Conservation (phyloP, 129 eudicot species). For the Apium graveolens region DNA sequence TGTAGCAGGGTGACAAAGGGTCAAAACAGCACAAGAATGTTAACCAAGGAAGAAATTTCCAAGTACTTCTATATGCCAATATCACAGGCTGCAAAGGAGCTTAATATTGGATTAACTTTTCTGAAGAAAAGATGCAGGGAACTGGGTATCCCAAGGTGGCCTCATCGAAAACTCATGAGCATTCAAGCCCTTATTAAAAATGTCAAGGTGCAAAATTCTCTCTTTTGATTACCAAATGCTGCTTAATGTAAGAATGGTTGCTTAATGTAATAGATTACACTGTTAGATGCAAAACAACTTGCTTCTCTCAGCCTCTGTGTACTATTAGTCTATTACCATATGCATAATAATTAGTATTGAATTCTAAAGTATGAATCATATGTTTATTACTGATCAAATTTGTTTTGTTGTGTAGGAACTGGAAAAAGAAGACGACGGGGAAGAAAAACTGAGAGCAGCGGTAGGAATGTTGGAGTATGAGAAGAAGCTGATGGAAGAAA, state of each 20-base stretch:
- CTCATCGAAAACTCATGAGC: constrained; percentile 81
- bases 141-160: constrained; percentile 83
- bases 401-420: constrained; percentile 37
- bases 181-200: constrained; percentile 74
- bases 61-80: constrained; percentile 86
- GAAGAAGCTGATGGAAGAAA: constrained; percentile 56
- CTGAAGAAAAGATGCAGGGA: constrained; percentile 83
- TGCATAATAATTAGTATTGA: too few relatives aligned
- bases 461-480: constrained; percentile 50
- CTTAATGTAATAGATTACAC: too few relatives aligned
- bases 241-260: too few relatives aligned
- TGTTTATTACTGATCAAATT: not conserved
- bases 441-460: constrained; percentile 45
- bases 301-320: not conserved
- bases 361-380: not conserved
- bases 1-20: constrained; percentile 7
- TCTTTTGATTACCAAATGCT: not conserved
- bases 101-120: constrained; percentile 70
- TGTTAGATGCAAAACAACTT: not conserved
- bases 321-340: too few relatives aligned
- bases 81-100: constrained; percentile 75
- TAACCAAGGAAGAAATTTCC: constrained; percentile 48
- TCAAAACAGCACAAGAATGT: constrained; percentile 17
- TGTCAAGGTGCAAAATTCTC: constrained; percentile 51
- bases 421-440: constrained; percentile 41